These are phyloP conservation scores for Hippophae rhamnoides DNA, from an alignment of 306 rosid species.

Conservation along the genomic window DNA sequence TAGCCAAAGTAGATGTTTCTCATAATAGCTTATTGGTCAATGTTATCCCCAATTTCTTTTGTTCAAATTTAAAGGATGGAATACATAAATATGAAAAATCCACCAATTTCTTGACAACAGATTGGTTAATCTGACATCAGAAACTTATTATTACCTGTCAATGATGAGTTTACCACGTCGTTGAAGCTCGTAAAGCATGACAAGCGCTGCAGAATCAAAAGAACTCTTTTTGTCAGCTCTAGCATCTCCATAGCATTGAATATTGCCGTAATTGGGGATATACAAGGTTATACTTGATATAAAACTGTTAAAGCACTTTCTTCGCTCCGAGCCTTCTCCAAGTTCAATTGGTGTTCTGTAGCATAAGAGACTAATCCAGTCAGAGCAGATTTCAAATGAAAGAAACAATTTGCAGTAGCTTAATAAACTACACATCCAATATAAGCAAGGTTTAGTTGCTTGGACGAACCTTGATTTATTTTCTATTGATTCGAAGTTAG, in stretches of 20 bases:
- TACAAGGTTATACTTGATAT: slow-evolving; percentile 45
- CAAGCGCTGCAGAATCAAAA: slow-evolving; percentile 59
- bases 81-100: background rate
- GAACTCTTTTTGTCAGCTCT: slow-evolving; percentile 81
- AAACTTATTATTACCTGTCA: slow-evolving; percentile 19
- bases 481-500: slow-evolving; percentile 46
- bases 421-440: background rate
- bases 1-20: too few species aligned
- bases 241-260: slow-evolving; percentile 63
- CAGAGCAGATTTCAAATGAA: background rate
- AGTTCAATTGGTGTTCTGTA: slow-evolving; percentile 36
- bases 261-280: slow-evolving; percentile 51
- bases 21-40: too few species aligned
- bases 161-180: slow-evolving; percentile 44
- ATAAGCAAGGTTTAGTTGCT: background rate
- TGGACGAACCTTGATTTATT: slow-evolving; percentile 48
- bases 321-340: slow-evolving; percentile 39
- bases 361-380: slow-evolving; percentile 10
- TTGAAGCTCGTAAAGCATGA: slow-evolving; percentile 56
- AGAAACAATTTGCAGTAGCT: background rate
- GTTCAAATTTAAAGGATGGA: too few species aligned
- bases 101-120: background rate
- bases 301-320: slow-evolving; percentile 45
- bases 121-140: too few species aligned
- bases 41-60: too few species aligned